Evolutionary conservation across 1,139 yeast species (phyloP).

Genomic region (Diutina catenulata): DNA sequence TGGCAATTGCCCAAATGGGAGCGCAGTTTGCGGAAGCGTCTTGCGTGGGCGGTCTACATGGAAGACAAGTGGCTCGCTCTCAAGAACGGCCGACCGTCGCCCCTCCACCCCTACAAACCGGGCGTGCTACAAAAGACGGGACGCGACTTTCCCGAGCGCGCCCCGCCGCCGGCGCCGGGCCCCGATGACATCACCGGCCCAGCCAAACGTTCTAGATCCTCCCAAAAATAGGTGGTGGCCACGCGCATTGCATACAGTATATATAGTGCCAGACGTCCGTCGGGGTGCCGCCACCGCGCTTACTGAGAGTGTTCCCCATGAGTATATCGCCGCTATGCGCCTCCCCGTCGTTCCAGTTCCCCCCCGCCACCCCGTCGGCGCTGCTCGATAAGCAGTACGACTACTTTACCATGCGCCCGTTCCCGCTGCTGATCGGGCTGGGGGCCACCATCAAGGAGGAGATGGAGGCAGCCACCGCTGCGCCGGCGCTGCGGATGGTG

Average conservation of each 20-base stretch:
- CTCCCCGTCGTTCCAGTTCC: slow-evolving; percentile 5
- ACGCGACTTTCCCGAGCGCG: slow-evolving; percentile 70
- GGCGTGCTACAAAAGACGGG: slow-evolving; percentile 48
- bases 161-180: too few species aligned
- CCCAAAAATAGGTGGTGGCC: neutral
- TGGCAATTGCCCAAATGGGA: slow-evolving; percentile 96
- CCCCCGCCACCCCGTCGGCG: neutral
- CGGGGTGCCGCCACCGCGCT: neutral
- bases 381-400: neutral
- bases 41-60: slow-evolving; percentile 89
- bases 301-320: neutral
- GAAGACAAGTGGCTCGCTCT: slow-evolving; percentile 84
- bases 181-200: neutral
- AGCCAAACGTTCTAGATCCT: neutral
- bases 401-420: slow-evolving; percentile 1
- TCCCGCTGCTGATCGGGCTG: slow-evolving; percentile 2
- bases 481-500: neutral
- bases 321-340: slow-evolving; percentile 5
- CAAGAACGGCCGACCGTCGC: slow-evolving; percentile 73
- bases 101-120: slow-evolving; percentile 59
- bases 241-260: neutral
- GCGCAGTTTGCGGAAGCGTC: slow-evolving; percentile 64
- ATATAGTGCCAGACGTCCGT: neutral
- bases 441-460: slow-evolving; percentile 4
- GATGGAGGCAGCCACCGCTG: neutral